Evolutionary conservation across 331 rosid genomes (phyloP).

Genomic region (Malus hybrid): DNA sequence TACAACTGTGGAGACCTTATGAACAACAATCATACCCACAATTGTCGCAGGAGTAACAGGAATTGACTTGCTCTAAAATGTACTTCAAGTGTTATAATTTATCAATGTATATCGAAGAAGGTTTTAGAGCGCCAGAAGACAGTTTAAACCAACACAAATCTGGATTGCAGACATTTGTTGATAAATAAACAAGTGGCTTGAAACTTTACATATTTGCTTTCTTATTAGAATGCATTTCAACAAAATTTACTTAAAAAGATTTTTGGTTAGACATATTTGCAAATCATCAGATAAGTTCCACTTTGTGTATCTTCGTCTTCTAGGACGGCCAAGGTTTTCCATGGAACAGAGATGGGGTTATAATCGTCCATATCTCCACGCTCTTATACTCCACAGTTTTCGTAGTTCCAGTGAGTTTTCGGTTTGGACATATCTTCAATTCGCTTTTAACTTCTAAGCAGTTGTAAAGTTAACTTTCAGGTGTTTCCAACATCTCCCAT

Average conservation of each 20-base stretch:
- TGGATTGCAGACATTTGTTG: not conserved
- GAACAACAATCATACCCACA: not conserved
- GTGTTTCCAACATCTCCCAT: not conserved
- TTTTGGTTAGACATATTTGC: not conserved
- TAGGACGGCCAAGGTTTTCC: not conserved
- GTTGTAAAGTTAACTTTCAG: not conserved
- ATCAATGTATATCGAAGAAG: not conserved
- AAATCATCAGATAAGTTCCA: not conserved
- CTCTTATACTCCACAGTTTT: not conserved
- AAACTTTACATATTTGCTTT: no score
- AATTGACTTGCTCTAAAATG: not conserved
- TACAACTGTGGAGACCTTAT: slow-evolving; percentile 36
- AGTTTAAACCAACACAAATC: not conserved
- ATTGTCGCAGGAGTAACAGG: slow-evolving; percentile 18
- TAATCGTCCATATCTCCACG: not conserved
- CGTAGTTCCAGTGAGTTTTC: not conserved
- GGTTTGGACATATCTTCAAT: not conserved
- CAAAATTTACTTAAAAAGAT: no score
- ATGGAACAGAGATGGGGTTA: not conserved
- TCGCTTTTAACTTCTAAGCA: not conserved
- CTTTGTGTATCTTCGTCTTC: not conserved
- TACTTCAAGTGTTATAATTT: not conserved
- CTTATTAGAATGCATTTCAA: not conserved
- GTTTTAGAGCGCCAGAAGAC: not conserved
- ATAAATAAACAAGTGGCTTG: not conserved